Percentiles rank a stretch among this genome's conserved stretches.
phyloP scores from a whole-genome alignment of 2,329 filamentous ascomycete genomes.

The Colletotrichum truncatum region DNA sequence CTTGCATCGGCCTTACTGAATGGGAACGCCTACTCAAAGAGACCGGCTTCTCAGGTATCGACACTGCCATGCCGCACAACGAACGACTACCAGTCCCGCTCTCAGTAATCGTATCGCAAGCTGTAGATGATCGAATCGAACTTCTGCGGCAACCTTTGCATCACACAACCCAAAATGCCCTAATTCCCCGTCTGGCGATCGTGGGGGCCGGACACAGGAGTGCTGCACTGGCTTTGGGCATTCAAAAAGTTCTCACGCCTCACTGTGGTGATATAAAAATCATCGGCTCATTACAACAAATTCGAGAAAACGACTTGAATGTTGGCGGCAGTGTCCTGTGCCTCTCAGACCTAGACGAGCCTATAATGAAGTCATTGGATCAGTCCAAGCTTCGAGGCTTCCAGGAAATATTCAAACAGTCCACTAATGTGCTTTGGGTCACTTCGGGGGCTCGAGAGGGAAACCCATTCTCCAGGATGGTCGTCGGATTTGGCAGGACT shows the following conservation, averaged over 20 bases:
- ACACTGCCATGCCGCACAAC: background rate
- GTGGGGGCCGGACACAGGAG: background rate
- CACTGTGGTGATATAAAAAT: background rate
- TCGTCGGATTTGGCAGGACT: conserved; percentile 14
- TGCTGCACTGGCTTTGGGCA: background rate
- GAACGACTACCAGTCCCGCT: background rate
- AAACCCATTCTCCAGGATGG: conserved; percentile 31
- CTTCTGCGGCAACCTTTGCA: conserved; percentile 2
- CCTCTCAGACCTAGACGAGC: conserved; percentile 22
- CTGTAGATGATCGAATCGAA: conserved; percentile 19
- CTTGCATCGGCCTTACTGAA: background rate
- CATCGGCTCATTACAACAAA: background rate
- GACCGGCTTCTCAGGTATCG: conserved; percentile 21
- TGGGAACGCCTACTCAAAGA: background rate
- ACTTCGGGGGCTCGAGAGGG: conserved; percentile 26
- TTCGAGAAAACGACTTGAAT: conserved; percentile 13
- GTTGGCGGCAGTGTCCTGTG: conserved; percentile 30
- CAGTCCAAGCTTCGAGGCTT: conserved; percentile 35
- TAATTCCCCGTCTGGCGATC: background rate
- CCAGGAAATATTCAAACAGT: conserved; percentile 28
- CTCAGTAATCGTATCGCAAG: conserved; percentile 35
- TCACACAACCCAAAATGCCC: background rate
- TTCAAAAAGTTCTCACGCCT: background rate
- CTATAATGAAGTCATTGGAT: conserved; percentile 42
- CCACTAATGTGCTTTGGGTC: conserved; percentile 32